A percentile compares a stretch with the other conserved stretches of the same genome.
Evolutionary conservation across 2,329 filamentous ascomycete species (phyloP).

Genomic region (Apiospora koreana): DNA sequence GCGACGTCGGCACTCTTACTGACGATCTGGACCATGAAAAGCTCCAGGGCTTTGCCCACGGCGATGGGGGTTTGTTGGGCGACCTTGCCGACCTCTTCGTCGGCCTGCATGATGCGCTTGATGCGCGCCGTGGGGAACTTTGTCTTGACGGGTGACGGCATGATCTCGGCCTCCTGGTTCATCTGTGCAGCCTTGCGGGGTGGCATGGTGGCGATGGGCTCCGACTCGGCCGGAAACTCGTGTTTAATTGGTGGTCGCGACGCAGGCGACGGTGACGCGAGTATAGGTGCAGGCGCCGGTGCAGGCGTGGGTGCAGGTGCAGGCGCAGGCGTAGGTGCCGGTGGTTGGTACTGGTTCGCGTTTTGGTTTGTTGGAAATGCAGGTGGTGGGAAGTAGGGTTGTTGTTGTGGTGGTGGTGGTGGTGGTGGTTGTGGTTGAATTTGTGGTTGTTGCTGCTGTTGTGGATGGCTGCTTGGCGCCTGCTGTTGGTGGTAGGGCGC

Average conservation of each 20-base stretch:
- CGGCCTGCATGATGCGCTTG: slow-evolving; percentile 99
- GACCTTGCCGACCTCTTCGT: slow-evolving; percentile 98
- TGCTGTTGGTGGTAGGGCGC: slow-evolving; percentile 19
- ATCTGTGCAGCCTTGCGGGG: slow-evolving; percentile 40
- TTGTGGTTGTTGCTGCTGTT: slow-evolving; percentile 14
- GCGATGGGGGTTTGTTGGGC: slow-evolving; percentile 96
- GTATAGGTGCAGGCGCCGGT: slow-evolving; percentile 20
- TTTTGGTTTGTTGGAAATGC: slow-evolving; percentile 17
- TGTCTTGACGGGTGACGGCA: slow-evolving; percentile 77
- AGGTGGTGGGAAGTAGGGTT: slow-evolving; percentile 13
- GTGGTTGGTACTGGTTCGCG: slow-evolving; percentile 12
- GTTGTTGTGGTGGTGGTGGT: slow-evolving; percentile 21
- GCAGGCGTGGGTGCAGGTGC: background rate
- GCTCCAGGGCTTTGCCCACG: slow-evolving; percentile 90
- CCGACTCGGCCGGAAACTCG: slow-evolving; percentile 12
- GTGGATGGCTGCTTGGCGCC: slow-evolving; percentile 17
- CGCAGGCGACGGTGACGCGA: slow-evolving; percentile 26
- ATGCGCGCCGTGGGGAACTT: slow-evolving; percentile 97
- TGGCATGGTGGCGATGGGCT: slow-evolving; percentile 35
- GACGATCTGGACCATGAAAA: slow-evolving; percentile 97
- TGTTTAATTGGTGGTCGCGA: slow-evolving; percentile 18
- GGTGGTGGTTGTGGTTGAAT: slow-evolving; percentile 18
- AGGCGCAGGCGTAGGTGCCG: slow-evolving; percentile 20
- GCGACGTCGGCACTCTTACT: slow-evolving; percentile 86
- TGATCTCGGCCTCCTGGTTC: slow-evolving; percentile 45